Evolutionary conservation across 106 monocot genomes (phyloP).

Genomic region (Allium fistulosum): DNA sequence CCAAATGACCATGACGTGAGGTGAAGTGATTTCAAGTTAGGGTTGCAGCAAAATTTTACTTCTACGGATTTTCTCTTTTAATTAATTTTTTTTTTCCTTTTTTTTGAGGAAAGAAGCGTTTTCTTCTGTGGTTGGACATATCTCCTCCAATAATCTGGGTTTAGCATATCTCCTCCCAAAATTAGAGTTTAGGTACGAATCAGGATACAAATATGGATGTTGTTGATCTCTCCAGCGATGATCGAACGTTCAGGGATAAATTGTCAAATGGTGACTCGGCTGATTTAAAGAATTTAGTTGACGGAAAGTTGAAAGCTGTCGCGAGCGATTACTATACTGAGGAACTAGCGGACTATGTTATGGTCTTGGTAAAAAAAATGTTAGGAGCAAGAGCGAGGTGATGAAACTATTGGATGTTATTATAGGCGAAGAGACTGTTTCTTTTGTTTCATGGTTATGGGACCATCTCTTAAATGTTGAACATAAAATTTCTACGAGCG

Average conservation of each 20-base stretch:
- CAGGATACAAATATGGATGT: neutral
- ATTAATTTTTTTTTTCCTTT: too few species aligned
- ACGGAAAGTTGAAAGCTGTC: neutral
- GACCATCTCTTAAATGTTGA: slow-evolving; percentile 55
- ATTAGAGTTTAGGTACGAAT: neutral
- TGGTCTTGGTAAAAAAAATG: slow-evolving; percentile 74
- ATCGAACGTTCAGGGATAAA: neutral
- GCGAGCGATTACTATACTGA: neutral
- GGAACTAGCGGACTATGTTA: slow-evolving; percentile 50
- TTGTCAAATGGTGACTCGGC: neutral
- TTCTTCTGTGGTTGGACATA: too few species aligned
- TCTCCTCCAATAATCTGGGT: neutral
- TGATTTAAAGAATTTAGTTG: neutral
- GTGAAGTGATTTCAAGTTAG: too few species aligned
- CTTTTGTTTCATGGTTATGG: slow-evolving; percentile 48
- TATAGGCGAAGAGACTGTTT: slow-evolving; percentile 46
- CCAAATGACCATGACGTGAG: too few species aligned
- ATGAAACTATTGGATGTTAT: slow-evolving; percentile 56
- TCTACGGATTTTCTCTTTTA: too few species aligned
- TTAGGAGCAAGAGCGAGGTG: slow-evolving; percentile 57
- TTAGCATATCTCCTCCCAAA: neutral
- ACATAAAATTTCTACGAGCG: slow-evolving; percentile 14
- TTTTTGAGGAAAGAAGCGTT: too few species aligned
- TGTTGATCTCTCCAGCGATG: neutral
- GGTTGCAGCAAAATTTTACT: too few species aligned